Evolutionary conservation across 345 rosid species (phyloP).

Genomic region (Ailanthus altissimus): DNA sequence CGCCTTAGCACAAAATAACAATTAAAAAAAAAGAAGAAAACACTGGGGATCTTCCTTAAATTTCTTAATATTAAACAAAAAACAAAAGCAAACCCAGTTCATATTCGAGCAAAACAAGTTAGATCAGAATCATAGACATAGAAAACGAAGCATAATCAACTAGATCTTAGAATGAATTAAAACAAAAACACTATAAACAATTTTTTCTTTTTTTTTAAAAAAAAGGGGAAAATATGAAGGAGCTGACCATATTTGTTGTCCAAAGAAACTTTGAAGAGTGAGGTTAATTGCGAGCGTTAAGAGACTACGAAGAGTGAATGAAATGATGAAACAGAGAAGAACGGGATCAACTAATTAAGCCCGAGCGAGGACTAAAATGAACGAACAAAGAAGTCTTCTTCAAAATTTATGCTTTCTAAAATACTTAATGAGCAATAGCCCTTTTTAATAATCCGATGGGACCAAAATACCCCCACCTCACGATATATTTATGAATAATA

Average conservation of each 20-base stretch:
- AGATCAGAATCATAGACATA: slow-evolving; percentile 12
- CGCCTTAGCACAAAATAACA: background rate
- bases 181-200: background rate
- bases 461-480: background rate
- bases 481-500: background rate
- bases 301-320: background rate
- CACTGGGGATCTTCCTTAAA: background rate
- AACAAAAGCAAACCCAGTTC: slow-evolving; percentile 2
- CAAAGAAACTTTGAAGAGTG: background rate
- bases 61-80: background rate
- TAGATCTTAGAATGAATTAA: background rate
- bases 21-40: background rate
- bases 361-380: background rate
- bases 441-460: background rate
- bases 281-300: slow-evolving; percentile 6
- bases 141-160: background rate
- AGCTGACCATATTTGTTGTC: slow-evolving; percentile 11
- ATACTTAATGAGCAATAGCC: background rate
- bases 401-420: background rate
- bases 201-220: too few relatives aligned
- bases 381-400: too few relatives aligned
- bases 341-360: background rate
- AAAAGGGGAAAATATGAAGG: background rate
- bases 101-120: background rate
- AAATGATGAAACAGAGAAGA: background rate